A percentile compares a stretch with the other conserved stretches of the same genome.
Conservation (phyloP, 331 rosid species). For the Spiraea crenata region DNA sequence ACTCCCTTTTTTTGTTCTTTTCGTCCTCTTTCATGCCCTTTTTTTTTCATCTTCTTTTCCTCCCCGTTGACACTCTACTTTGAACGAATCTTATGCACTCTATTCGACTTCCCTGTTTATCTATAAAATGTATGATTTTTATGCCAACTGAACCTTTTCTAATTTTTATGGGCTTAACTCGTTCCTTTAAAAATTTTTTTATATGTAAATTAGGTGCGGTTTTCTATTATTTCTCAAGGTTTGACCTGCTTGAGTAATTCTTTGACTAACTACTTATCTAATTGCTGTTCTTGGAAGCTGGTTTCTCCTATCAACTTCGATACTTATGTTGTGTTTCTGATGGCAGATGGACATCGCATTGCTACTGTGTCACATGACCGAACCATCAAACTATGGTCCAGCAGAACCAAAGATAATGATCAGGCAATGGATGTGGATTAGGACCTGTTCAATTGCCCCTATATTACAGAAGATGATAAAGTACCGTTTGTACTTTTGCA, state of each 20-base stretch:
- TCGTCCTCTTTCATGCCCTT: too few species aligned
- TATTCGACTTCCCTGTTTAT: neutral
- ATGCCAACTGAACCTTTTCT: neutral
- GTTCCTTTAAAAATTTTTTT: too few species aligned
- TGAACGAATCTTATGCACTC: neutral
- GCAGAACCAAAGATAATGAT: slow-evolving; percentile 38
- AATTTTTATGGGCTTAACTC: neutral
- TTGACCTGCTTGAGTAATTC: neutral
- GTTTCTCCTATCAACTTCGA: slow-evolving; percentile 5
- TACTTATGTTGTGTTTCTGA: slow-evolving; percentile 17
- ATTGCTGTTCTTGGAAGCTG: slow-evolving; percentile 6
- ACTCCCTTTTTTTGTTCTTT: neutral
- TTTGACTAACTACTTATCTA: neutral
- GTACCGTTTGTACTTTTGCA: neutral
- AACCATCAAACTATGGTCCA: slow-evolving; percentile 84
- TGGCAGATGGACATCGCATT: slow-evolving; percentile 70
- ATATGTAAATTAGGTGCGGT: neutral
- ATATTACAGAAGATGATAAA: neutral
- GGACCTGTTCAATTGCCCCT: slow-evolving; percentile 6
- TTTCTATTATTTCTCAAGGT: neutral
- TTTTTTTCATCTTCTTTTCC: too few species aligned
- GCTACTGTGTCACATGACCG: slow-evolving; percentile 89
- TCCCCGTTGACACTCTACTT: neutral
- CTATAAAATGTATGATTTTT: neutral
- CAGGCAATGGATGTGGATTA: slow-evolving; percentile 72